phyloP scores from a whole-genome alignment of 139 green algal genomes.

The Coelastrella sp. region DNA sequence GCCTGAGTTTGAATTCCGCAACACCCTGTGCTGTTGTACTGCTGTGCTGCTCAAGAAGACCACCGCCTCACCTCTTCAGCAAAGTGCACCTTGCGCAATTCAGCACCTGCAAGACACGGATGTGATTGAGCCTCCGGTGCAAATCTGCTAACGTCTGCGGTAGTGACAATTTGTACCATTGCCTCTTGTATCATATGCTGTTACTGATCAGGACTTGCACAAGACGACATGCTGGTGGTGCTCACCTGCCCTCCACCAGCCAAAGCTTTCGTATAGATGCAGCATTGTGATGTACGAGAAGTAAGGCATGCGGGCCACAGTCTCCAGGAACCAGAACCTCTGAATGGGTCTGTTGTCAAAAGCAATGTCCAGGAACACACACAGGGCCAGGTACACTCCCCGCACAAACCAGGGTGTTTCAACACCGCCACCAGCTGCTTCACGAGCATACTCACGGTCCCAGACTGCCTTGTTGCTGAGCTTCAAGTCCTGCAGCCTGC shows the following conservation, averaged over 20 bases:
- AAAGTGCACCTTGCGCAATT: conserved; percentile 90
- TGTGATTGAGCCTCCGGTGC: too few species aligned
- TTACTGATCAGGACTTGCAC: too few species aligned
- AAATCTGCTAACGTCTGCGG: too few species aligned
- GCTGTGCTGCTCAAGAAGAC: neutral
- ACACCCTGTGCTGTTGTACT: neutral
- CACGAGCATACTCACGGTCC: conserved; percentile 75
- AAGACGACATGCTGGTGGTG: neutral
- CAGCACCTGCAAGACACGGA: conserved; percentile 71
- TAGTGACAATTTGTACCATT: too few species aligned
- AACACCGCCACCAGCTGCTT: conserved; percentile 53
- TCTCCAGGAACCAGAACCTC: conserved; percentile 77
- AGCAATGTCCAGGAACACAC: conserved; percentile 78
- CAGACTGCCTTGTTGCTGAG: conserved; percentile 86
- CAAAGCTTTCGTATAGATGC: conserved; percentile 93
- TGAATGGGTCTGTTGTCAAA: conserved; percentile 84
- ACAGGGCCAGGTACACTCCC: conserved; percentile 75
- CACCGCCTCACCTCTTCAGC: conserved; percentile 90
- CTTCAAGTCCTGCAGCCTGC: conserved; percentile 68
- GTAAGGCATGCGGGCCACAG: conserved; percentile 83
- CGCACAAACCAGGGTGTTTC: conserved; percentile 67
- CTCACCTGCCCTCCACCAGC: conserved; percentile 84
- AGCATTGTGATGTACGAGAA: conserved; percentile 96
- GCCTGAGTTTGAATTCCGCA: neutral
- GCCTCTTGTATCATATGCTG: too few species aligned